Evolutionary conservation across 1,284 basidiomycete genomes (phyloP), one percentile per base, ranked within the genome.

Genomic region (Fistulinella staudtii): DNA sequence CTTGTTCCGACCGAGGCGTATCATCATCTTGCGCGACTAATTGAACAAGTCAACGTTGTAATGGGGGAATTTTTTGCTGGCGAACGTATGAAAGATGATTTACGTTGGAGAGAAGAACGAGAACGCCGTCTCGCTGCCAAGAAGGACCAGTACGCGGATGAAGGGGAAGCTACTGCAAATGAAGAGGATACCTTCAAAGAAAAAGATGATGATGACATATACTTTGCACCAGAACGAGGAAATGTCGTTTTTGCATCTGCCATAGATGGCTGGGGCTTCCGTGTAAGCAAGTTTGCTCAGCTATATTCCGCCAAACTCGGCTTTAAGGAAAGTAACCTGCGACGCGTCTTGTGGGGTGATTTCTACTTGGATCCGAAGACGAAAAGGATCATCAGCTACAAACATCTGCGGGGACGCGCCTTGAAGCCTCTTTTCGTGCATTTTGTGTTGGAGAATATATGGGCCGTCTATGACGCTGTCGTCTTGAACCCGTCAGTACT

Each of bases 371-470:
- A 99, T 64, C 91, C 95, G 0, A 99, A 98, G 73, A 88, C 89
- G 39, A 99, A 97, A 70, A 79, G 85, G 50, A 89, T 98, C 18
- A 85, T 99, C 58, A 89, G 86, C 53, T 76, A 93, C 62, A 96
- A 95, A 67, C 89, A 93, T 65, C 76, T 95, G 45, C 82, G 81
- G 50, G 91, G 91, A 15, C 80, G 93, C 20, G 75, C 79, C 24
- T 70, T 99, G 58, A 99, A 98, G 70, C 93, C 94, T n/a, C 76
- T 99, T 39, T 99, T 99, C 61, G 96, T 98, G 5, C 94, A 98
- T 68, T 97, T 99, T 57, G 86, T 99, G 5, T 70, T 99, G 54
- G 96, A 99, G 49, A 99, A 98, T 65, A 80, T 99, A 23, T 99
- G 95, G 95, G 85, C 88, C 21, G 89, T 98, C 9, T 99, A 99